These are phyloP conservation scores for Cercophora newfieldiana DNA, from an alignment of 495 filamentous ascomycete genomes.

Conservation along the genomic window DNA sequence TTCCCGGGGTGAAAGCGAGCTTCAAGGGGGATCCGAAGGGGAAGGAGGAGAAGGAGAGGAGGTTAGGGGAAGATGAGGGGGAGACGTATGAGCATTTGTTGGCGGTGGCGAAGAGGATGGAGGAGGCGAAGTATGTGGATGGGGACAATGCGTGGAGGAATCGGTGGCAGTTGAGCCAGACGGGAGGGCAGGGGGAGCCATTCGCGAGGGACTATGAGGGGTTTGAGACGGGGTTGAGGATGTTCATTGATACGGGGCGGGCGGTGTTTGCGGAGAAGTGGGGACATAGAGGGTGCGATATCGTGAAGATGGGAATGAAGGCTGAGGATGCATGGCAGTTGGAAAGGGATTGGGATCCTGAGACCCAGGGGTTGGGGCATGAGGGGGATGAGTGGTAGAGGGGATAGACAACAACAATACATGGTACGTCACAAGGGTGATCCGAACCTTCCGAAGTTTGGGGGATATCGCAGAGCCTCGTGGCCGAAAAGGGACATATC, in stretches of 20 bases:
- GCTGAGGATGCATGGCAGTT: constrained; percentile 40
- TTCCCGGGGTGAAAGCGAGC: constrained; percentile 27
- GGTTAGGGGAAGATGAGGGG: constrained; percentile 22
- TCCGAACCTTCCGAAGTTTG: no score
- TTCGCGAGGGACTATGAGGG: constrained; percentile 50
- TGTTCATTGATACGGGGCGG: constrained; percentile 16
- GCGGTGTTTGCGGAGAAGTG: constrained; percentile 19
- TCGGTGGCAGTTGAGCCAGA: constrained; percentile 55
- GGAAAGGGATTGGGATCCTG: constrained; percentile 39
- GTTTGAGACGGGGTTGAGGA: constrained; percentile 15
- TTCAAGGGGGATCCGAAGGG: constrained; percentile 34
- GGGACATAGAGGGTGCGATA: constrained; percentile 22
- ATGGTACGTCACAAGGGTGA: no score
- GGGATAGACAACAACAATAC: no score
- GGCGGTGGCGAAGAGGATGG: constrained; percentile 36
- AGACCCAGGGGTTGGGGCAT: constrained; percentile 22
- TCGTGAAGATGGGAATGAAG: constrained; percentile 30
- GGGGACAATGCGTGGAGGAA: constrained; percentile 38
- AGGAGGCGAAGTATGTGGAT: constrained; percentile 35
- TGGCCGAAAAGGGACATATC: background rate
- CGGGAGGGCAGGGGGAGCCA: constrained; percentile 57
- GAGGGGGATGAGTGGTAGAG: constrained; percentile 19
- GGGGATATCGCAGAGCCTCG: background rate
- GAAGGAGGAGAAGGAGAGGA: constrained; percentile 24
- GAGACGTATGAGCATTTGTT: constrained; percentile 42